Base-by-base conservation (phyloP, 192 early-diverging fungal species). In the Globomyces pollinis-pini region DNA sequence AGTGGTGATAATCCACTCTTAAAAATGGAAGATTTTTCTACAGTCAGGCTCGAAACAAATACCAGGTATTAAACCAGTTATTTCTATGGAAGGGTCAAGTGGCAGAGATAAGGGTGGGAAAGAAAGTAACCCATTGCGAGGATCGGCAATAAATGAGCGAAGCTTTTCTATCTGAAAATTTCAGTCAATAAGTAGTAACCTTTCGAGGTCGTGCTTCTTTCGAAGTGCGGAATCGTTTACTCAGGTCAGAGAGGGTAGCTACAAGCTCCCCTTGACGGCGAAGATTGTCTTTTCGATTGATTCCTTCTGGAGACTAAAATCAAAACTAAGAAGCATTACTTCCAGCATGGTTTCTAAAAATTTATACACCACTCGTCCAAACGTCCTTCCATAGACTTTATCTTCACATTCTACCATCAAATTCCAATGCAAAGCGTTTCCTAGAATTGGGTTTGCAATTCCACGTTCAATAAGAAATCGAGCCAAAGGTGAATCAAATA, bases 361-460 rank as follows among this genome's bases (percentile, higher is more conserved):
- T 15, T 90, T 84, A 67, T 79, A 92, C 9, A 84, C 79, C 4
- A 96, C 83, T 72, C 88, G 89, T 3, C 74, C 90, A 65, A 89
- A 99, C 76, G 91, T 86, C 63, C 84, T 86, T 16, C 91, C 90
- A 24, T 80, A 81, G 4, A 71, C 26, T 57, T 78, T 87, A 70
- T 96, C 92, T 55, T 92, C 88, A 65, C 84, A 92, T 69, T 99
- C 96, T 0, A 97, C 93, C 88, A 90, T 93, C 12, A 99, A 65
- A 69, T 94, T 96, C 95, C 95, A 98, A 69, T 95, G 84, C 52
- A 98, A 90, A 47, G 88, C 88, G 70, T 93, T 98, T 47, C 93
- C 96, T 49, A 99, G 72, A 15, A 87, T 75, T 8, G 82, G 81
- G 62, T 94, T 96, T 38, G 80, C 68, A 21, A 94, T 72, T 11